These are phyloP conservation scores for Wallacemonas sp. DNA, from an alignment of 208 protist genomes.

Conservation along the genomic window DNA sequence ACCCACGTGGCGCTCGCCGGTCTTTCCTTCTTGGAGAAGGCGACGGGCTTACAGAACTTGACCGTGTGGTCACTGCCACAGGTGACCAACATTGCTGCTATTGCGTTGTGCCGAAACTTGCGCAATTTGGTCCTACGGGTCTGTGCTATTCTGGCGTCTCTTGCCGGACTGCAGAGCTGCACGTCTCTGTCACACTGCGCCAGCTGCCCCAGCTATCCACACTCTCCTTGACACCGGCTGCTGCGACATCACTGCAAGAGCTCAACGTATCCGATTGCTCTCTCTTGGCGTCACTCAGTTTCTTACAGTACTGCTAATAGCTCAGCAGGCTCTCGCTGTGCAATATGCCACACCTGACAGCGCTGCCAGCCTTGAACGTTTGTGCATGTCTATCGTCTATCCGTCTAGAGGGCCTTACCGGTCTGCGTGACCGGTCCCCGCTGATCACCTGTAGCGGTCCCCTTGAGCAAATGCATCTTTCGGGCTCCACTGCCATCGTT, in stretches of 20 bases:
- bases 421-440: no score
- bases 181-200: neutral
- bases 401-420: no score
- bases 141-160: neutral
- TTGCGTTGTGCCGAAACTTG: neutral
- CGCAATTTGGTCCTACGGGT: neutral
- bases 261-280: neutral
- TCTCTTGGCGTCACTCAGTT: neutral
- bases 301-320: neutral
- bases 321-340: neutral
- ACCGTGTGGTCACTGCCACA: neutral
- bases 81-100: neutral
- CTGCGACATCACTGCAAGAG: neutral
- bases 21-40: constrained; percentile 6
- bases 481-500: no score
- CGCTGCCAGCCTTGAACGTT: neutral
- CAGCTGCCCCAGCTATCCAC: neutral
- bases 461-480: no score
- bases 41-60: neutral
- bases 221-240: neutral
- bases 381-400: neutral
- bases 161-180: neutral
- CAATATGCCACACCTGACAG: neutral
- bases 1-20: neutral
- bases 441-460: no score